These are phyloP conservation scores for Beta corolliflora DNA, from an alignment of 179 eudicot species.

Conservation along the genomic window DNA sequence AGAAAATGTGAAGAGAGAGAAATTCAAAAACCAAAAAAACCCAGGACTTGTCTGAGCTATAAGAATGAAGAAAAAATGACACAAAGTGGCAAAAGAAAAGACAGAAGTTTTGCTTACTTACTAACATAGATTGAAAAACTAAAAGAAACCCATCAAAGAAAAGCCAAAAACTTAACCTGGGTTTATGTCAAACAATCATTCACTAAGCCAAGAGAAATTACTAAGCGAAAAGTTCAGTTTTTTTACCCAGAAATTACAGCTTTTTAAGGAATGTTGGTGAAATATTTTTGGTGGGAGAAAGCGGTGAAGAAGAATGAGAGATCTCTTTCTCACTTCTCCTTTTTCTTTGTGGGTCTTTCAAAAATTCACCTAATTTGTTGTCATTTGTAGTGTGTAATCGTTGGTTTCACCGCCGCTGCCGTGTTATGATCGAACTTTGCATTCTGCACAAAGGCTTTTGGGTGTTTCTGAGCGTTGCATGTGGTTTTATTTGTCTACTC, in stretches of 20 bases:
- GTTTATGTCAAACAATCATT: slow-evolving; percentile 34
- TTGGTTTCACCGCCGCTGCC: slow-evolving; percentile 36
- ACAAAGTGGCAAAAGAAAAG: too few species aligned
- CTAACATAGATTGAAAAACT: slow-evolving; percentile 18
- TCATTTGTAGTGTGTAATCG: background rate
- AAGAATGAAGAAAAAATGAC: too few species aligned
- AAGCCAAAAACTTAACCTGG: slow-evolving; percentile 50
- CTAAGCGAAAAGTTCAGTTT: background rate
- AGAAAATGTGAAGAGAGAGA: slow-evolving; percentile 27
- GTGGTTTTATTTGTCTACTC: slow-evolving; percentile 4
- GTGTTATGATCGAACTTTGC: slow-evolving; percentile 35
- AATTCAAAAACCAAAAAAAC: background rate
- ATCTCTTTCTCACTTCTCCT: background rate
- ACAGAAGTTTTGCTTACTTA: background rate
- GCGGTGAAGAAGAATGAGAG: background rate
- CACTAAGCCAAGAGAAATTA: background rate
- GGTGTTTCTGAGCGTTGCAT: slow-evolving; percentile 10
- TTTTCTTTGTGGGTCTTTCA: too few species aligned
- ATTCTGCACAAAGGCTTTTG: slow-evolving; percentile 13
- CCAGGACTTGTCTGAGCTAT: slow-evolving; percentile 28
- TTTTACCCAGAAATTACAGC: background rate
- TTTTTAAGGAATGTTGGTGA: background rate
- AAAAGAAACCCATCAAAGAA: slow-evolving; percentile 39
- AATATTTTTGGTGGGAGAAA: background rate
- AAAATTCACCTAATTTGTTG: slow-evolving; percentile 13